Evolutionary conservation across 768 basidiomycete species (phyloP).

Genomic region (Suillus hirtellus): DNA sequence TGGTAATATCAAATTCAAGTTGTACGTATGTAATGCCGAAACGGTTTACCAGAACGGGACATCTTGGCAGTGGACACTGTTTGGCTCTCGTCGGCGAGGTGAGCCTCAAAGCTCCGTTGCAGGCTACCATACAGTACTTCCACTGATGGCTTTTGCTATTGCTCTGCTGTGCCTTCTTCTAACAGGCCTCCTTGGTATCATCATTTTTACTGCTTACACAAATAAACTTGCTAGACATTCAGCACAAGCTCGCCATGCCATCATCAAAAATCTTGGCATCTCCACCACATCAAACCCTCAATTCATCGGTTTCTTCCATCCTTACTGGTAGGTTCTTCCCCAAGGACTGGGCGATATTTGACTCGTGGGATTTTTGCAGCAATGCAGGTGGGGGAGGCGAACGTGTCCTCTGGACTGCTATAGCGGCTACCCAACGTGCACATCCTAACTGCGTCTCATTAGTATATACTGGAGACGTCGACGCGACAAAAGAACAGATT

Average conservation of each 20-base stretch:
- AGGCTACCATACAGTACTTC: neutral
- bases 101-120: neutral
- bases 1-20: too few species aligned
- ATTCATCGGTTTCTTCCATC: slow-evolving; percentile 87
- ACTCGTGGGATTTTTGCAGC: slow-evolving; percentile 48
- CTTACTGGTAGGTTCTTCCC: slow-evolving; percentile 74
- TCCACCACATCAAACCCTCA: slow-evolving; percentile 18
- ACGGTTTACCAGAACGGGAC: too few species aligned
- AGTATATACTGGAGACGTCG: slow-evolving; percentile 88
- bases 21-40: too few species aligned
- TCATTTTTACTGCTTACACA: slow-evolving; percentile 31
- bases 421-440: slow-evolving; percentile 70
- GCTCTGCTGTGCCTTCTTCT: slow-evolving; percentile 20
- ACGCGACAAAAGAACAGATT: slow-evolving; percentile 78
- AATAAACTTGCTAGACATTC: slow-evolving; percentile 24
- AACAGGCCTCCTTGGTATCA: slow-evolving; percentile 12
- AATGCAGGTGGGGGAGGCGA: slow-evolving; percentile 98
- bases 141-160: neutral
- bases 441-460: slow-evolving; percentile 67
- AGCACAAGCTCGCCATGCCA: slow-evolving; percentile 18
- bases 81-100: neutral
- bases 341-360: neutral
- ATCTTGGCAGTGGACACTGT: too few species aligned
- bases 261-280: slow-evolving; percentile 23
- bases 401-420: slow-evolving; percentile 91